phyloP scores from a whole-genome alignment of 2,329 filamentous ascomycete species.

The Alternaria triticimaculans region DNA sequence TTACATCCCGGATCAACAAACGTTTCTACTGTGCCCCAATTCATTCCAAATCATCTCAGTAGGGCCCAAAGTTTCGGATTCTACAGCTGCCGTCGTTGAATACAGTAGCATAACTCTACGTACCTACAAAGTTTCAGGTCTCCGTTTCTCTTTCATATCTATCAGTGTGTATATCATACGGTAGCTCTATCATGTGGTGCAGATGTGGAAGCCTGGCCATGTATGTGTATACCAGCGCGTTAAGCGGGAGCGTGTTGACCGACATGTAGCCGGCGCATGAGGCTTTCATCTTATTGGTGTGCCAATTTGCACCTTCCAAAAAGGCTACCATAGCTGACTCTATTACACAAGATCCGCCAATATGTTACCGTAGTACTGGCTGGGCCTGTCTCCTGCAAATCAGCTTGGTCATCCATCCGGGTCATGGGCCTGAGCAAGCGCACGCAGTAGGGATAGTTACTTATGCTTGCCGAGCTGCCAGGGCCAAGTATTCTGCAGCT shows the following conservation, averaged over 20 bases:
- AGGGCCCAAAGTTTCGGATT: constrained; percentile 12
- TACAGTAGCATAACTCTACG: constrained; percentile 4
- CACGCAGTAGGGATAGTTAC: constrained; percentile 25
- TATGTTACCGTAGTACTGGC: constrained; percentile 17
- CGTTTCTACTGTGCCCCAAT: constrained; percentile 32
- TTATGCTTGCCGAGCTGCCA: constrained; percentile 34
- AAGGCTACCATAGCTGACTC: constrained; percentile 25
- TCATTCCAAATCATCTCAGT: constrained; percentile 24
- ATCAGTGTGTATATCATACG: constrained; percentile 21
- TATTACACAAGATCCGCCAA: constrained; percentile 30
- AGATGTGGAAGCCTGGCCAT: constrained; percentile 25
- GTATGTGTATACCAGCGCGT: constrained; percentile 8
- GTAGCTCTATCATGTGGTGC: constrained; percentile 5
- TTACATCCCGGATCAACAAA: constrained; percentile 24
- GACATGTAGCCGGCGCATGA: constrained; percentile 14
- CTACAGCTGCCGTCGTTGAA: constrained; percentile 12
- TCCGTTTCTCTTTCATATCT: constrained; percentile 30
- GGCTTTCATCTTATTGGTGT: constrained; percentile 9
- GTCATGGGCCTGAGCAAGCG: constrained; percentile 26
- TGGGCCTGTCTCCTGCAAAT: constrained; percentile 20
- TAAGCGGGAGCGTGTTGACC: constrained; percentile 12
- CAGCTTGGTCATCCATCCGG: constrained; percentile 22
- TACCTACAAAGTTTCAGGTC: constrained; percentile 24
- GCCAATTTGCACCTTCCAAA: background rate
- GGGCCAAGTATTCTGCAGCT: constrained; percentile 32